phyloP scores from a whole-genome alignment of 768 basidiomycete genomes.

The Holtermannia corniformis region DNA sequence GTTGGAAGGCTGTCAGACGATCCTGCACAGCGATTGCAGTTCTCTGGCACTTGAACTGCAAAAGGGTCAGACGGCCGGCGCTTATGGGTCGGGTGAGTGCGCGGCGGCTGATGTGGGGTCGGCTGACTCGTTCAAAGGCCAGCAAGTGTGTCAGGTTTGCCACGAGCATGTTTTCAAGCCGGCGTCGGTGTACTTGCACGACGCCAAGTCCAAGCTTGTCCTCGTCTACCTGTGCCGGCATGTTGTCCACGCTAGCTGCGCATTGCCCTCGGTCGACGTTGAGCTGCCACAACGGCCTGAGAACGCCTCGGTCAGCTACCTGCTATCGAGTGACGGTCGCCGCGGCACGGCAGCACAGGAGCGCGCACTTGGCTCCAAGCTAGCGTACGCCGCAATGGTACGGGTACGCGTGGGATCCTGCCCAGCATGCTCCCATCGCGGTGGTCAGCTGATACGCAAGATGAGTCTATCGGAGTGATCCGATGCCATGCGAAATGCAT shows the following conservation, averaged over 20 bases:
- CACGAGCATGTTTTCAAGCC: slow-evolving; percentile 50
- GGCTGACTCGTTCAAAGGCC: slow-evolving; percentile 45
- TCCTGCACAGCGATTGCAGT: slow-evolving; percentile 72
- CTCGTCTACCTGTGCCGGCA: slow-evolving; percentile 82
- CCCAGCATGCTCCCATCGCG: slow-evolving; percentile 54
- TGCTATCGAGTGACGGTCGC: slow-evolving; percentile 43
- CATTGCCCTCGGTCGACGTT: slow-evolving; percentile 52
- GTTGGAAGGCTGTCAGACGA: slow-evolving; percentile 81
- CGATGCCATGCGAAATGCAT: neutral
- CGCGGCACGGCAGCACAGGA: slow-evolving; percentile 42
- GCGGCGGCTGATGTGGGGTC: neutral
- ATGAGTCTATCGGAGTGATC: too few relatives aligned
- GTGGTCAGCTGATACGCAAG: neutral
- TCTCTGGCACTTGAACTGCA: slow-evolving; percentile 61
- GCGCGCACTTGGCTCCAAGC: slow-evolving; percentile 50
- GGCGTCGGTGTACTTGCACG: slow-evolving; percentile 36
- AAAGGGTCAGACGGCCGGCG: slow-evolving; percentile 67
- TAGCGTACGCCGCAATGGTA: slow-evolving; percentile 69
- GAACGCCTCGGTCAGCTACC: slow-evolving; percentile 46
- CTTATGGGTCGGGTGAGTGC: slow-evolving; percentile 62
- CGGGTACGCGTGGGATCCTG: slow-evolving; percentile 62
- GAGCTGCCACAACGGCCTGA: slow-evolving; percentile 56
- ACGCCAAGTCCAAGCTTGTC: slow-evolving; percentile 46
- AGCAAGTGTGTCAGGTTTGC: slow-evolving; percentile 61
- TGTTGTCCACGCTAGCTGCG: slow-evolving; percentile 70